Conservation (phyloP, 2,329 filamentous ascomycete genomes). For the Colletotrichum tanaceti region DNA sequence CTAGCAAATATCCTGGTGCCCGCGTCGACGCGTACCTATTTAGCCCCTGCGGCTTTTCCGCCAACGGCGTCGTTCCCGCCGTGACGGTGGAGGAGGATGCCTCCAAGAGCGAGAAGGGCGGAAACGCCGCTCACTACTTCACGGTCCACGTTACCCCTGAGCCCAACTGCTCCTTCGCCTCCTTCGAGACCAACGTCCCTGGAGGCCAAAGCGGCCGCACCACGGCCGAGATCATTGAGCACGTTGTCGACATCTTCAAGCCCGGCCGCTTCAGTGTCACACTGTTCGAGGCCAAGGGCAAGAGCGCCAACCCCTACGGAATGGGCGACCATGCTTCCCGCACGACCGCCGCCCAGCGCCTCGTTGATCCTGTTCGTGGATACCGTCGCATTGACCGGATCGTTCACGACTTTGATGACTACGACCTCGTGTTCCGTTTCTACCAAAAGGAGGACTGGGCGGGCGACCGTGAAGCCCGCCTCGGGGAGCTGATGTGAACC, state of each 20-base stretch:
- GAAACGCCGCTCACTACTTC: constrained; percentile 84
- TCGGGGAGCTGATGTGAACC: constrained; percentile 62
- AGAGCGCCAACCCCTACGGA: constrained; percentile 56
- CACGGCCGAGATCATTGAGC: constrained; percentile 90
- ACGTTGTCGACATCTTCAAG: constrained; percentile 95
- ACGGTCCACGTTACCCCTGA: constrained; percentile 98
- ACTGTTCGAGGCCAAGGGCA: constrained; percentile 88
- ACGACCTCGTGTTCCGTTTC: constrained; percentile 95
- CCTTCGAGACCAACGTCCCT: constrained; percentile 98
- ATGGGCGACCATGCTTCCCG: constrained; percentile 55
- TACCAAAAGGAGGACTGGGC: constrained; percentile 89
- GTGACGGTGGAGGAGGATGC: constrained; percentile 65
- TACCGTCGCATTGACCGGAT: constrained; percentile 94
- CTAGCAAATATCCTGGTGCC: constrained; percentile 87
- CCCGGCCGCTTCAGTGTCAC: constrained; percentile 98
- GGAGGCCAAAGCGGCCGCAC: constrained; percentile 87
- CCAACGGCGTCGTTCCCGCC: constrained; percentile 93
- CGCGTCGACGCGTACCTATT: constrained; percentile 97
- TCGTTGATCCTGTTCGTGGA: constrained; percentile 83
- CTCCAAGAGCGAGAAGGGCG: constrained; percentile 48
- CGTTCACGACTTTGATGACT: constrained; percentile 96
- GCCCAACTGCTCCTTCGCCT: constrained; percentile 96
- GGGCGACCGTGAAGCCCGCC: constrained; percentile 63
- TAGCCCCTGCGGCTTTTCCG: constrained; percentile 95
- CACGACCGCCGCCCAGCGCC: constrained; percentile 56